phyloP scores from a whole-genome alignment of 2,329 filamentous ascomycete genomes.

The Pseudocercospora crystallina region DNA sequence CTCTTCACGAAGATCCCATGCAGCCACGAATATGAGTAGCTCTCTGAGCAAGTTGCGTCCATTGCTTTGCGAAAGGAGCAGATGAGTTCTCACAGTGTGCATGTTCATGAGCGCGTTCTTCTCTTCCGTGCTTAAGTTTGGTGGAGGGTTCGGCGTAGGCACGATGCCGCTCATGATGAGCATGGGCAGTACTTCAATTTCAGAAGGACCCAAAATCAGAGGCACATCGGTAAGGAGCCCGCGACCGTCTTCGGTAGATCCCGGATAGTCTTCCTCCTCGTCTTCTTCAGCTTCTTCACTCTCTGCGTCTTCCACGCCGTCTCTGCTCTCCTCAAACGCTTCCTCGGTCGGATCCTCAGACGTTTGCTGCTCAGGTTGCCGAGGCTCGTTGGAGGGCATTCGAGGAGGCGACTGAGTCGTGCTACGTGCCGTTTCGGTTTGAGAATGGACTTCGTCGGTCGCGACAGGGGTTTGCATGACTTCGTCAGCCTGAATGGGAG shows the following conservation, averaged over 20 bases:
- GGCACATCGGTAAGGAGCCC: conserved; percentile 91
- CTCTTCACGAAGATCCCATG: conserved; percentile 92
- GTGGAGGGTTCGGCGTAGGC: conserved; percentile 65
- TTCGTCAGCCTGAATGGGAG: conserved; percentile 19
- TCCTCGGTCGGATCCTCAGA: conserved; percentile 18
- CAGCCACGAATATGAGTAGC: conserved; percentile 91
- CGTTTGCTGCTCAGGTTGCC: conserved; percentile 1
- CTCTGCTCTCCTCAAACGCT: conserved; percentile 18
- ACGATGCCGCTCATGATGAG: conserved; percentile 95
- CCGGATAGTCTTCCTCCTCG: conserved; percentile 72
- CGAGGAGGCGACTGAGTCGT: conserved; percentile 21
- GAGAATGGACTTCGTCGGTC: conserved; percentile 10
- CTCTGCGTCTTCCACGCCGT: conserved; percentile 43
- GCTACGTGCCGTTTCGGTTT: conserved; percentile 22
- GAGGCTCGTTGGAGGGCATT: conserved; percentile 12
- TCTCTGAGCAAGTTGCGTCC: conserved; percentile 87
- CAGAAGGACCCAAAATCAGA: conserved; percentile 87
- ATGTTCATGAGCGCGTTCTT: conserved; percentile 67
- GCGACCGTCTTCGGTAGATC: conserved; percentile 64
- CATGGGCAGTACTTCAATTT: conserved; percentile 96
- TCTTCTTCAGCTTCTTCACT: conserved; percentile 68
- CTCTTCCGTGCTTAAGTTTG: conserved; percentile 45
- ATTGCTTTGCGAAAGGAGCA: conserved; percentile 84
- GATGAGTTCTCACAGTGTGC: conserved; percentile 85
- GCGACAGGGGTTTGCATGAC: conserved; percentile 10